Evolutionary conservation across 148 eudicot genomes (phyloP).

Genomic region (Diospyros kaki): DNA sequence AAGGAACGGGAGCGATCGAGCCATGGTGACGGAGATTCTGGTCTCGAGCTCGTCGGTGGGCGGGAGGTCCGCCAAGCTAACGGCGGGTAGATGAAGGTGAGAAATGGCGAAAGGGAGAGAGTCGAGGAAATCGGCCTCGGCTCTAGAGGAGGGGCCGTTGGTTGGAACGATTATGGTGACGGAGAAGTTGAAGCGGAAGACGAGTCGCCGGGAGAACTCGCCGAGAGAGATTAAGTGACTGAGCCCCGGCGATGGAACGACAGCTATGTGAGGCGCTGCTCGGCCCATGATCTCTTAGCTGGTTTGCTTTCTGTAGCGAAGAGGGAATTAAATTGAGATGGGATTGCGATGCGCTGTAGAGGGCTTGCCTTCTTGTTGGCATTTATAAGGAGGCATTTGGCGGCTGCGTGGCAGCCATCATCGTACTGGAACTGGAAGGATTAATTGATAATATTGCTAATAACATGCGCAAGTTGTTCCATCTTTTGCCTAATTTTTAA

Average conservation of each 20-base stretch:
- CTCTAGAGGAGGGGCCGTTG: neutral
- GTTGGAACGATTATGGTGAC: constrained; percentile 7
- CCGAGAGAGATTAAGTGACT: constrained; percentile 15
- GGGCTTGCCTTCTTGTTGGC: too few relatives aligned
- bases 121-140: neutral
- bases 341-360: too few relatives aligned
- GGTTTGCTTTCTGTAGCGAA: too few relatives aligned
- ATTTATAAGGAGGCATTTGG: too few relatives aligned
- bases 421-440: too few relatives aligned
- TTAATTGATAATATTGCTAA: too few relatives aligned
- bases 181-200: neutral
- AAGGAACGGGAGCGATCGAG: constrained; percentile 36
- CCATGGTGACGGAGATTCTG: constrained; percentile 21
- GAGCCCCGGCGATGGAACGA: constrained; percentile 1
- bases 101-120: neutral
- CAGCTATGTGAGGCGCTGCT: neutral
- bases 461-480: too few relatives aligned
- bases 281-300: neutral
- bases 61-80: constrained; percentile 30
- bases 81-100: constrained; percentile 29
- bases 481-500: too few relatives aligned
- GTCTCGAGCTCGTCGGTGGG: constrained; percentile 32
- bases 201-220: constrained; percentile 15
- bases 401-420: too few relatives aligned
- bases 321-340: too few relatives aligned